Percentiles rank a stretch among this genome's conserved stretches.
Evolutionary conservation across 495 filamentous ascomycete species (phyloP).

Genomic region (Xylaria palmicola): DNA sequence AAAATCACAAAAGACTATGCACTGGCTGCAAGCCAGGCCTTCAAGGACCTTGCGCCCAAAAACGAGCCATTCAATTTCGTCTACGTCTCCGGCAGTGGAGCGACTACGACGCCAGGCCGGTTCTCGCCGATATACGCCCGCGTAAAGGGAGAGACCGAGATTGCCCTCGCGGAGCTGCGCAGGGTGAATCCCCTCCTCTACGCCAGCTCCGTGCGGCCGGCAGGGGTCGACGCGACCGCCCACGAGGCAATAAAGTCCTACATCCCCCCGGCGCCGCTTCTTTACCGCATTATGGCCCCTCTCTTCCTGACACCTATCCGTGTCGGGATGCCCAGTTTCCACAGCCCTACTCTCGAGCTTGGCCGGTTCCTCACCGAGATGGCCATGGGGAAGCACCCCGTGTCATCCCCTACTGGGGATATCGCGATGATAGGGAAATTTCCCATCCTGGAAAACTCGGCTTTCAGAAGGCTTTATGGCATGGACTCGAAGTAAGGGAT

Average conservation of each 20-base stretch:
- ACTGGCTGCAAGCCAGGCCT: slow-evolving; percentile 60
- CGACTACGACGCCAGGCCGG: slow-evolving; percentile 46
- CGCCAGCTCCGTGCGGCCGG: slow-evolving; percentile 53
- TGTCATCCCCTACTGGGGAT: slow-evolving; percentile 20
- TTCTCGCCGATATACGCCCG: slow-evolving; percentile 57
- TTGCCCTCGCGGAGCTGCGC: slow-evolving; percentile 44
- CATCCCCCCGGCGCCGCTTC: slow-evolving; percentile 31
- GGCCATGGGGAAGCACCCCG: slow-evolving; percentile 50
- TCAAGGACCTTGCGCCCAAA: slow-evolving; percentile 45
- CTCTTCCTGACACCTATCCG: slow-evolving; percentile 21
- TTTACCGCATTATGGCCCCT: slow-evolving; percentile 14
- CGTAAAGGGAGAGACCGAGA: slow-evolving; percentile 64
- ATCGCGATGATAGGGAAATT: slow-evolving; percentile 29
- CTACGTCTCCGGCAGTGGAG: slow-evolving; percentile 64
- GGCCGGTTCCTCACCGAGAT: slow-evolving; percentile 50
- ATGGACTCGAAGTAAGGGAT: slow-evolving; percentile 11
- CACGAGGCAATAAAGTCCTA: slow-evolving; percentile 52
- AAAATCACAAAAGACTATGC: slow-evolving; percentile 66
- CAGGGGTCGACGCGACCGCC: slow-evolving; percentile 45
- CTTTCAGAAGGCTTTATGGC: slow-evolving; percentile 24
- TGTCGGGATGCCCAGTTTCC: slow-evolving; percentile 20
- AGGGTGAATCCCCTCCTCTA: slow-evolving; percentile 43
- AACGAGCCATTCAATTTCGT: slow-evolving; percentile 62
- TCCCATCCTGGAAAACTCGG: slow-evolving; percentile 26
- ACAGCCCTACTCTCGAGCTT: slow-evolving; percentile 44